Conservation (phyloP, 2,329 filamentous ascomycete species). For the Magnaporthiopsis rhizophila region DNA sequence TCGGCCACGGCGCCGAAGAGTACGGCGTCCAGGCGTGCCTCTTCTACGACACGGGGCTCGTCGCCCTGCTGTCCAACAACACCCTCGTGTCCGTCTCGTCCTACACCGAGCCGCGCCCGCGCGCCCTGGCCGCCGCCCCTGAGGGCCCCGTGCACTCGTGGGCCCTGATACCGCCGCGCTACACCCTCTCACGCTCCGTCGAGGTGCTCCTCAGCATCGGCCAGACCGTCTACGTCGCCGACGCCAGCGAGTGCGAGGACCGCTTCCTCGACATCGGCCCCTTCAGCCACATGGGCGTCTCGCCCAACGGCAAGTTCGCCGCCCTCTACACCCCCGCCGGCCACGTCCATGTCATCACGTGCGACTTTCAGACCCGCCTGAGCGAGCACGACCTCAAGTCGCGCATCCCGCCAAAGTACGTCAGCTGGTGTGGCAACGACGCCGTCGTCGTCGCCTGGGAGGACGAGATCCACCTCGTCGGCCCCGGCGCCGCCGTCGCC, state of each 20-base stretch:
- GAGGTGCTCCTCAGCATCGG: constrained; percentile 84
- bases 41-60: constrained; percentile 89
- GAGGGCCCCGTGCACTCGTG: constrained; percentile 78
- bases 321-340: constrained; percentile 81
- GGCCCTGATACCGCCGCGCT: constrained; percentile 78
- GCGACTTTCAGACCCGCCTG: constrained; percentile 86
- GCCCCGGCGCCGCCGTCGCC: constrained; percentile 67
- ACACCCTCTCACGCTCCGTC: constrained; percentile 85
- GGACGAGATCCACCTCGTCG: constrained; percentile 91
- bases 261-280: constrained; percentile 85
- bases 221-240: constrained; percentile 77
- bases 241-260: constrained; percentile 86
- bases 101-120: constrained; percentile 85
- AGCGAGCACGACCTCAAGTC: constrained; percentile 88
- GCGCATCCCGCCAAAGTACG: constrained; percentile 73
- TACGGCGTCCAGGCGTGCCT: constrained; percentile 80
- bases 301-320: constrained; percentile 81
- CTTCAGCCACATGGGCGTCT: constrained; percentile 84
- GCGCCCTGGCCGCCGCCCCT: constrained; percentile 67
- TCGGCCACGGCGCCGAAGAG: constrained; percentile 85
- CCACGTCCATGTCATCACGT: constrained; percentile 85
- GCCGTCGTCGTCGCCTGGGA: constrained; percentile 93
- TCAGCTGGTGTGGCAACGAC: constrained; percentile 96
- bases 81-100: constrained; percentile 77
- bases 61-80: constrained; percentile 85